Conservation (phyloP, 129 eudicot genomes). For the Flaveria bidentis region DNA sequence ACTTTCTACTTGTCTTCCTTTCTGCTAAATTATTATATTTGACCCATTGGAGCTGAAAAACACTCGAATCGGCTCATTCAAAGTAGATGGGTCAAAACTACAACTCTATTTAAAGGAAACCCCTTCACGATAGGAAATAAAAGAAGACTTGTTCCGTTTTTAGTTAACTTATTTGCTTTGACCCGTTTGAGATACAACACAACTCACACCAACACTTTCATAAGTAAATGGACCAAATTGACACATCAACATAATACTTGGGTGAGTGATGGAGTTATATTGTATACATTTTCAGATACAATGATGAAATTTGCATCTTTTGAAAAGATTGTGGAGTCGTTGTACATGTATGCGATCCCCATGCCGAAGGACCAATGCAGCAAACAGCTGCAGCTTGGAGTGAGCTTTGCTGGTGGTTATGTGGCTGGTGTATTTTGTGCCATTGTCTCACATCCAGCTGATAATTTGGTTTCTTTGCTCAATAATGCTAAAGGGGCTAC, state of each 20-base stretch:
- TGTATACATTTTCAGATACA: slow-evolving; percentile 54
- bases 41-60: not conserved
- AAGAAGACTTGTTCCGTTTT: not conserved
- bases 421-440: slow-evolving; percentile 93
- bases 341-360: slow-evolving; percentile 82
- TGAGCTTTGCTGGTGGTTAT: slow-evolving; percentile 92
- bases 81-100: not conserved
- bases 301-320: slow-evolving; percentile 97
- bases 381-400: slow-evolving; percentile 77
- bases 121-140: no score
- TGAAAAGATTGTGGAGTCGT: slow-evolving; percentile 76
- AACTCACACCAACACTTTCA: not conserved
- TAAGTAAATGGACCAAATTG: not conserved
- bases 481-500: slow-evolving; percentile 89
- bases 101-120: not conserved
- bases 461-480: slow-evolving; percentile 90
- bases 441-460: slow-evolving; percentile 91
- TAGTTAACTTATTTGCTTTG: not conserved
- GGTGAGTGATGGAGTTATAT: not conserved
- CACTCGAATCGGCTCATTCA: not conserved
- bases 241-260: not conserved
- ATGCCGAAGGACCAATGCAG: slow-evolving; percentile 80
- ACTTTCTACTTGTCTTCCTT: not conserved
- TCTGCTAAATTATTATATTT: not conserved
- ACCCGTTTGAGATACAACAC: not conserved